phyloP scores from a whole-genome alignment of 2,329 filamentous ascomycete genomes.

The Colletotrichum kahawae region DNA sequence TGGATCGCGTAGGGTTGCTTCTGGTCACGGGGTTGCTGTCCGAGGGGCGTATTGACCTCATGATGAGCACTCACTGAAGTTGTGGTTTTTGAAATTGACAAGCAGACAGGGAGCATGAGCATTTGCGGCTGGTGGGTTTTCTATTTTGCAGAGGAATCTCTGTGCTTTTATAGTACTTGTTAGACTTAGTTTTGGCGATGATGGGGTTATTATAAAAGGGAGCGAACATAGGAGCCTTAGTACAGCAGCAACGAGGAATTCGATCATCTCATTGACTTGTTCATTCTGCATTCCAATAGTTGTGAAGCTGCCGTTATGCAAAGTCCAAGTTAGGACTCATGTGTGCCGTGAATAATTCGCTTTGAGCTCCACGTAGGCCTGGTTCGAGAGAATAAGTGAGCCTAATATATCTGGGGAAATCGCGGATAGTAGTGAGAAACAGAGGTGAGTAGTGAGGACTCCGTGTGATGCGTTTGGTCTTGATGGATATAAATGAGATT shows the following conservation, averaged over 20 bases:
- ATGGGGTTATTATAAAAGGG: not conserved
- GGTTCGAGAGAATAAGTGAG: too few species aligned
- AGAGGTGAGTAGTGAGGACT: rapidly evolving
- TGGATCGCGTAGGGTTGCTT: rapidly evolving
- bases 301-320: not conserved
- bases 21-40: not conserved
- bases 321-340: rapidly evolving
- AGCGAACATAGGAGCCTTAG: rapidly evolving
- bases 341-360: rapidly evolving
- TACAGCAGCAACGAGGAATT: not conserved
- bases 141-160: not conserved
- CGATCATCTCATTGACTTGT: too few species aligned
- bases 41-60: too few species aligned
- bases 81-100: too few species aligned
- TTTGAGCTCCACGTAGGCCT: not conserved
- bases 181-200: not conserved
- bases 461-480: too few species aligned
- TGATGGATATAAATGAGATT: too few species aligned
- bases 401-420: not conserved
- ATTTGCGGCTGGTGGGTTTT: too few species aligned
- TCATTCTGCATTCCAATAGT: rapidly evolving
- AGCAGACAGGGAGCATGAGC: too few species aligned
- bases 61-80: too few species aligned
- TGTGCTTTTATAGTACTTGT: not conserved
- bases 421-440: not conserved